phyloP scores from a whole-genome alignment of 2,329 filamentous ascomycete species.

The Chalaropsis ovoidea region DNA sequence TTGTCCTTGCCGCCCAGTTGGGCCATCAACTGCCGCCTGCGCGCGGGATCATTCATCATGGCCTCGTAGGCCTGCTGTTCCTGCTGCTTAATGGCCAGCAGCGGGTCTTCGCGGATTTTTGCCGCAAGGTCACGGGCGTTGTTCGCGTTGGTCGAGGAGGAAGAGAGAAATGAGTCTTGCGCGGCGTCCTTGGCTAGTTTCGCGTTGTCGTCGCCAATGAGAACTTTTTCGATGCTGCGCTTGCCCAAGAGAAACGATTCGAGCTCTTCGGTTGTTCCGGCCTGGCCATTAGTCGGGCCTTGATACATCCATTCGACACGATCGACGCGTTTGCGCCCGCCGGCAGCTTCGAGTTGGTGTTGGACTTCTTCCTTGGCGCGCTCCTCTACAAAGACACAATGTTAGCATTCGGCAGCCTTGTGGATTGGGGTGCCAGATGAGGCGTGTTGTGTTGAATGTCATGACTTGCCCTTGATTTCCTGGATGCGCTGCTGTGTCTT shows the following conservation, averaged over 20 bases:
- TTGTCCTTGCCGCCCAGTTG: constrained; percentile 48
- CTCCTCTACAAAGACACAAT: constrained; percentile 49
- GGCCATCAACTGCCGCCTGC: constrained; percentile 55
- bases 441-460: background rate
- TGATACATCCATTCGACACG: constrained; percentile 98
- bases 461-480: constrained; percentile 54
- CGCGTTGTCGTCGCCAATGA: constrained; percentile 72
- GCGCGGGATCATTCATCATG: constrained; percentile 68
- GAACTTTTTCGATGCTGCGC: constrained; percentile 70
- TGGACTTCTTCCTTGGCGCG: constrained; percentile 85
- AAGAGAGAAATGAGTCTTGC: constrained; percentile 41
- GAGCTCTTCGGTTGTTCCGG: constrained; percentile 75
- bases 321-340: constrained; percentile 67
- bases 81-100: constrained; percentile 86
- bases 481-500: constrained; percentile 82
- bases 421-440: background rate
- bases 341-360: constrained; percentile 76
- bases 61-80: constrained; percentile 72
- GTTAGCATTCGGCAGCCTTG: background rate
- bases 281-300: constrained; percentile 67
- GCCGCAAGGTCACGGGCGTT: constrained; percentile 66
- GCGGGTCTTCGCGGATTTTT: constrained; percentile 83
- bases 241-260: constrained; percentile 91
- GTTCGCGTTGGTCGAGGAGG: constrained; percentile 57
- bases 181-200: constrained; percentile 66